Conservation (phyloP, 2,329 filamentous ascomycete species). For the Venturia asperata region DNA sequence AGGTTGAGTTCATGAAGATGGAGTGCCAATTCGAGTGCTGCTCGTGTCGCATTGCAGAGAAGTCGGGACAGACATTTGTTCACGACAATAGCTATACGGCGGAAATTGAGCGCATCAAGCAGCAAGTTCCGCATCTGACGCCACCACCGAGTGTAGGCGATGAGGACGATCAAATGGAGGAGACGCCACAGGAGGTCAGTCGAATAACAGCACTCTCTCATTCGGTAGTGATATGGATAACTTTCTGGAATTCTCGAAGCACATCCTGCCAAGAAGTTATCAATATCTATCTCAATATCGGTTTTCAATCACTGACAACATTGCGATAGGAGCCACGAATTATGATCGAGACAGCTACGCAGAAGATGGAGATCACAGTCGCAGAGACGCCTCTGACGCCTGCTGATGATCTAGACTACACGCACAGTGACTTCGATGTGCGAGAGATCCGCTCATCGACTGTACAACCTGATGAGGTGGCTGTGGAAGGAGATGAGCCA, state of each 20-base stretch:
- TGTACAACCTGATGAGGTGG: neutral
- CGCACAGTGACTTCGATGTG: constrained; percentile 2
- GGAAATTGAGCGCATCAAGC: constrained; percentile 34
- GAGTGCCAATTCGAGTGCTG: constrained; percentile 66
- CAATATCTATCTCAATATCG: neutral
- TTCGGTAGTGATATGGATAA: neutral
- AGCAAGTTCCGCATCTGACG: constrained; percentile 47
- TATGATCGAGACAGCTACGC: neutral
- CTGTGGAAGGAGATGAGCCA: neutral
- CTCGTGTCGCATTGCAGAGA: constrained; percentile 44
- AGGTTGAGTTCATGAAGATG: constrained; percentile 67
- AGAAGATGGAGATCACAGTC: neutral
- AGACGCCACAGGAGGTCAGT: constrained; percentile 11
- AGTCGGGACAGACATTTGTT: constrained; percentile 34
- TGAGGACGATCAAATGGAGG: constrained; percentile 30
- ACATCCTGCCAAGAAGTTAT: neutral
- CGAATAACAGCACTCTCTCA: neutral
- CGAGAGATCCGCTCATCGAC: constrained; percentile 9
- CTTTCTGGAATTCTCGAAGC: neutral
- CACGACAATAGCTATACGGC: constrained; percentile 31
- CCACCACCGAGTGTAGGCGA: constrained; percentile 58
- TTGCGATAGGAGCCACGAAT: constrained; percentile 27
- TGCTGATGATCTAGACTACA: constrained; percentile 35
- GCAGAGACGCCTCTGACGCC: constrained; percentile 32
- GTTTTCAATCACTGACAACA: neutral